phyloP scores from a whole-genome alignment of 805 yeast genomes.

The Kluyveromyces siamensis region DNA sequence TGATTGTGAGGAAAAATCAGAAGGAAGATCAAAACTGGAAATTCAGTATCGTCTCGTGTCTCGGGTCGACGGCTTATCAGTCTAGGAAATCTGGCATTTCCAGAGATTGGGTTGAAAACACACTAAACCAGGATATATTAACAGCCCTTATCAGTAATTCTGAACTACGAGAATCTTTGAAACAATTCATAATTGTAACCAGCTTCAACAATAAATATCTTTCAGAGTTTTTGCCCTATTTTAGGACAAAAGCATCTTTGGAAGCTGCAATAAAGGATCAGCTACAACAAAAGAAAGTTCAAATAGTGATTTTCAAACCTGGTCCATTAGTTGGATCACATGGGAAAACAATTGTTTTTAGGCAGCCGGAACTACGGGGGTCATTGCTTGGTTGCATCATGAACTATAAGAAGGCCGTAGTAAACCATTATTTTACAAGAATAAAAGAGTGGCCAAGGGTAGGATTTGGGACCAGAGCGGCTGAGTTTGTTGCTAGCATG shows the following conservation, averaged over 20 bases:
- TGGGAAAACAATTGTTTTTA: slow-evolving; percentile 2
- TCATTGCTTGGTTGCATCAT: slow-evolving; percentile 10
- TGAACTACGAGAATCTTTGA: slow-evolving; percentile 1
- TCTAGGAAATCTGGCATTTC: slow-evolving; percentile 6
- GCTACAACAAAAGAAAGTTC: slow-evolving; percentile 6
- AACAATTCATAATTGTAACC: slow-evolving; percentile 15
- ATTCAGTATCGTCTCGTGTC: slow-evolving; percentile 6
- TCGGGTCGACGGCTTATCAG: slow-evolving; percentile 12
- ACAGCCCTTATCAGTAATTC: slow-evolving; percentile 8
- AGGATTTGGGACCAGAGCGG: slow-evolving; percentile 11
- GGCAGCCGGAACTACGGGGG: slow-evolving; percentile 11
- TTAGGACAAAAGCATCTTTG: slow-evolving; percentile 12
- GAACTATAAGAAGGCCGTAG: slow-evolving; percentile 4
- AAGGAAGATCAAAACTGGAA: not conserved
- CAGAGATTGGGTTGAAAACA: slow-evolving; percentile 15
- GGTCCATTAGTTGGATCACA: slow-evolving; percentile 24
- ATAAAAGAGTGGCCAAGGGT: slow-evolving; percentile 7
- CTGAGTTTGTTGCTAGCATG: slow-evolving; percentile 13
- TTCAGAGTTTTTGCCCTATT: slow-evolving; percentile 12
- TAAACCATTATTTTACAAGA: not conserved
- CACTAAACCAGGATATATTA: slow-evolving; percentile 11
- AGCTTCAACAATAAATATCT: slow-evolving; percentile 15
- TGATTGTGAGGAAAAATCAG: slow-evolving; percentile 1
- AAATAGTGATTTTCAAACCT: slow-evolving; percentile 16
- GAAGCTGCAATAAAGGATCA: slow-evolving; percentile 10